Evolutionary conservation across 371 early-diverging fungal genomes (phyloP).

Genomic region (Mortierella sp.): DNA sequence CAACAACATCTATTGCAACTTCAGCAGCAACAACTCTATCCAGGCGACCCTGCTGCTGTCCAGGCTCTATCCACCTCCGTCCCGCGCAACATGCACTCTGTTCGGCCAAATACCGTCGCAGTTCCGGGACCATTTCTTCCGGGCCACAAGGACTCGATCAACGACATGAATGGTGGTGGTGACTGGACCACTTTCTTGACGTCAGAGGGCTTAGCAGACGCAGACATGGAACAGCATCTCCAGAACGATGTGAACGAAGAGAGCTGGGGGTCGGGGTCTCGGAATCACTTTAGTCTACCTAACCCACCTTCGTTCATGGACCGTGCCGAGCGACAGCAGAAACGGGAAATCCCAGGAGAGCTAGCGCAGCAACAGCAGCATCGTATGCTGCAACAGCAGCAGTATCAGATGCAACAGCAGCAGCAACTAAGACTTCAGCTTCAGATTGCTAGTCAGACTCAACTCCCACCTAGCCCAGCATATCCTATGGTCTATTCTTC

Average conservation of each 20-base stretch:
- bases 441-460: constrained; percentile 40
- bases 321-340: constrained; percentile 43
- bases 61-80: constrained; percentile 18
- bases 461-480: constrained; percentile 37
- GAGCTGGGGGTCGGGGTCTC: constrained; percentile 26
- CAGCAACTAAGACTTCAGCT: constrained; percentile 25
- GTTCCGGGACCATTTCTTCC: constrained; percentile 13
- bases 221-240: constrained; percentile 44
- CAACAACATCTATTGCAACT: constrained; percentile 20
- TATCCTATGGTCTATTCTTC: constrained; percentile 18
- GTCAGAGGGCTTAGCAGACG: constrained; percentile 24
- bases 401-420: constrained; percentile 39
- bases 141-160: constrained; percentile 35
- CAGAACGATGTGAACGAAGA: constrained; percentile 42
- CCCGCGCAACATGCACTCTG: constrained; percentile 5
- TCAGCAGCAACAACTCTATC: constrained; percentile 10
- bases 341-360: constrained; percentile 33
- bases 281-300: constrained; percentile 43
- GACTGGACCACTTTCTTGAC: constrained; percentile 43
- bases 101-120: not conserved
- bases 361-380: constrained; percentile 20
- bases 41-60: not conserved
- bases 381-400: constrained; percentile 22
- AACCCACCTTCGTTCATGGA: constrained; percentile 47
- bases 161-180: constrained; percentile 6